Evolutionary conservation across 495 filamentous ascomycete species (phyloP).

Genomic region (Penicillium lagena): DNA sequence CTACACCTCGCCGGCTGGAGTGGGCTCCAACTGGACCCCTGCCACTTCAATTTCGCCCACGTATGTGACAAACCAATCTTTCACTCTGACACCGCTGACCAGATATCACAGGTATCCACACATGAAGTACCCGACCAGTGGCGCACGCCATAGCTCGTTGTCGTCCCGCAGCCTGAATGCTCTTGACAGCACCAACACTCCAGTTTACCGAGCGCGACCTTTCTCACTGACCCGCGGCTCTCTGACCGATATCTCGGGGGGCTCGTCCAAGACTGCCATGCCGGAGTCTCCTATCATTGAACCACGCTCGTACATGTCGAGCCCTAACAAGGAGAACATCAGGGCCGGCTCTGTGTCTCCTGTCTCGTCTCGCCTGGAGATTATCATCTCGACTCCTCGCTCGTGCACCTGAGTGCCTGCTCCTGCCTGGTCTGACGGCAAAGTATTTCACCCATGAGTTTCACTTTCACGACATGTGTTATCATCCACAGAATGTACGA

Average conservation of each 20-base stretch:
- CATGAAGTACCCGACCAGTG: conserved; percentile 27
- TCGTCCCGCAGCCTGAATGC: conserved; percentile 22
- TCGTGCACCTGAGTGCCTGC: conserved; percentile 7
- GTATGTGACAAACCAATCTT: conserved; percentile 21
- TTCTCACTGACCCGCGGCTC: conserved; percentile 18
- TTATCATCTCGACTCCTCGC: conserved; percentile 15
- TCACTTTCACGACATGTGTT: conserved; percentile 9
- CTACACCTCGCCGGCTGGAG: conserved; percentile 32
- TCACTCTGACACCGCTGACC: conserved; percentile 12
- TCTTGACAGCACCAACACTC: conserved; percentile 27
- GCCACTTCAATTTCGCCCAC: conserved; percentile 44
- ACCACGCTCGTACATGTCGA: conserved; percentile 19
- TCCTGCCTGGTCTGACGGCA: background rate
- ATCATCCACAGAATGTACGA: conserved; percentile 15
- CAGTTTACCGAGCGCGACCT: conserved; percentile 18
- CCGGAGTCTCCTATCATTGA: conserved; percentile 19
- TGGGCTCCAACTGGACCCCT: conserved; percentile 39
- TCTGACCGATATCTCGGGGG: conserved; percentile 24
- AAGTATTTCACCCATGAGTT: too few relatives aligned
- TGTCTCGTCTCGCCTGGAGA: conserved; percentile 25
- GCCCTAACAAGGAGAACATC: conserved; percentile 28
- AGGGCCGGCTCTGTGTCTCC: conserved; percentile 30
- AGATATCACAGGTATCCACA: conserved; percentile 23
- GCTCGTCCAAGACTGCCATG: conserved; percentile 26
- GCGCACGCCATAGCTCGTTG: conserved; percentile 23